Conservation (phyloP, 106 monocot genomes). For the Dioscorea alata region DNA sequence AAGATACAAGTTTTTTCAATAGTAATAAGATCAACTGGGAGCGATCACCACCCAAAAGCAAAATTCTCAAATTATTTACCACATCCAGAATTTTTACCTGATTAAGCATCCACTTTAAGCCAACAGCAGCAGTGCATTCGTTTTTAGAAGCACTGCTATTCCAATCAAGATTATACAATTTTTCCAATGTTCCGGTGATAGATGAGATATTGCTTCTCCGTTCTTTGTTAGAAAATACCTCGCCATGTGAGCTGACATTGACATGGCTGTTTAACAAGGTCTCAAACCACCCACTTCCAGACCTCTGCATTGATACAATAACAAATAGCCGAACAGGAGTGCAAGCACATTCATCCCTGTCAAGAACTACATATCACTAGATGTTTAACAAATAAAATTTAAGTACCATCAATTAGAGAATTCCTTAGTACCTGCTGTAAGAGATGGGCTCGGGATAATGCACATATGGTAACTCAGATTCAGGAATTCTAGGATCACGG, state of each 20-base stretch:
- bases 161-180: not conserved
- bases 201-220: not conserved
- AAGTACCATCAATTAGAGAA: not conserved
- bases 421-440: conserved; percentile 5
- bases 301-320: conserved; percentile 4
- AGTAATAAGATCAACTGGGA: too few species aligned
- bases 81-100: conserved; percentile 2
- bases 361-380: not conserved
- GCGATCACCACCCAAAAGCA: too few species aligned
- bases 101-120: conserved; percentile 16
- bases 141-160: conserved; percentile 1
- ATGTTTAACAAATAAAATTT: not conserved
- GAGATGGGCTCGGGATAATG: conserved; percentile 1
- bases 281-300: conserved; percentile 1
- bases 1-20: too few species aligned
- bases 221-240: not conserved
- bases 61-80: too few species aligned
- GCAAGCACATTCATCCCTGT: not conserved
- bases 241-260: not conserved
- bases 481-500: not conserved
- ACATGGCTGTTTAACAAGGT: not conserved
- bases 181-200: not conserved
- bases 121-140: conserved; percentile 5
- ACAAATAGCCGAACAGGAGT: conserved; percentile 1
- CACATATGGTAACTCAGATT: conserved; percentile 4